Percentiles rank a stretch among this genome's conserved stretches.
phyloP scores from a whole-genome alignment of 331 rosid species.

The Malus hybrid region DNA sequence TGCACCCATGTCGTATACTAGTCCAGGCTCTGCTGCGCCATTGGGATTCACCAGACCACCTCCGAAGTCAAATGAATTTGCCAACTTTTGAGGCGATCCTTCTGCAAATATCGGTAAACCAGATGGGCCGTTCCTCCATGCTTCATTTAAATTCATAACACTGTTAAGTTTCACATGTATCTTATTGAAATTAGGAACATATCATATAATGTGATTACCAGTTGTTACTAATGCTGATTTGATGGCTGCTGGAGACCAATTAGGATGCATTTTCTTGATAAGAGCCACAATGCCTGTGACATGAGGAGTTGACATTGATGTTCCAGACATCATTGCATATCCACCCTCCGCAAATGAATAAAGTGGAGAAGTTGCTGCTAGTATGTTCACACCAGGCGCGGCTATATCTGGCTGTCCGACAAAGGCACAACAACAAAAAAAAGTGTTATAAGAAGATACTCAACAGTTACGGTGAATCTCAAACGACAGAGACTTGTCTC shows the following conservation, averaged over 20 bases:
- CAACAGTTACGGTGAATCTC: background rate
- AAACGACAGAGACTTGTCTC: background rate
- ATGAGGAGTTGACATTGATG: constrained; percentile 57
- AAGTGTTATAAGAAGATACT: background rate
- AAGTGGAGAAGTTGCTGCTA: constrained; percentile 22
- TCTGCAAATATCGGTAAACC: constrained; percentile 34
- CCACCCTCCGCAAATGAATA: constrained; percentile 5
- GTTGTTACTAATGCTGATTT: constrained; percentile 44
- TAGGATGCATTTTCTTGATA: constrained; percentile 31
- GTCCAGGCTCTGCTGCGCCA: constrained; percentile 45
- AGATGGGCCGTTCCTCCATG: constrained; percentile 32
- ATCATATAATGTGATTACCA: constrained; percentile 15
- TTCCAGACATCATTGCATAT: constrained; percentile 29
- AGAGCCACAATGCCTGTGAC: constrained; percentile 48
- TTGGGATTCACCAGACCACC: constrained; percentile 49
- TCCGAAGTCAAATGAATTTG: constrained; percentile 42
- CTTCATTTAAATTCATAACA: constrained; percentile 17
- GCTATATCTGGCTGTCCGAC: constrained; percentile 45
- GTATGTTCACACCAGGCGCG: constrained; percentile 28
- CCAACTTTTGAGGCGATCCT: constrained; percentile 40
- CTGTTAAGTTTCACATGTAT: background rate
- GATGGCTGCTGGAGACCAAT: constrained; percentile 60
- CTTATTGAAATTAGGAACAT: background rate
- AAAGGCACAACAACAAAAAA: background rate
- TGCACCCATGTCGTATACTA: constrained; percentile 33